phyloP scores from a whole-genome alignment of 1,284 basidiomycete species.

The Apiotrichum veenhuisii region DNA sequence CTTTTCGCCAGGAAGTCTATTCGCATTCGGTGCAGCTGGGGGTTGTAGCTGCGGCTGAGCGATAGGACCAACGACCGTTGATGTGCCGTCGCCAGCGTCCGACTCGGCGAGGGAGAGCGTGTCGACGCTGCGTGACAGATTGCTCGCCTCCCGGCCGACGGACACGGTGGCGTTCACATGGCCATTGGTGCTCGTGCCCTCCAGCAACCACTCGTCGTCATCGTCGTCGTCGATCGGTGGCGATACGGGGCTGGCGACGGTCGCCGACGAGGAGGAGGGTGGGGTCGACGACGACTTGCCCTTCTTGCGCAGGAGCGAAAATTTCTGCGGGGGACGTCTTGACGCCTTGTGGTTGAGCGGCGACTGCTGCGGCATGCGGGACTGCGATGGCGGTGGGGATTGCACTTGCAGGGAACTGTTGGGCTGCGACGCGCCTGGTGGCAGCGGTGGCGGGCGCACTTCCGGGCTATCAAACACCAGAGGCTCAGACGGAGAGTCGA shows the following conservation, averaged over 20 bases:
- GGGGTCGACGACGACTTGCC: neutral
- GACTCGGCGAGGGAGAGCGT: constrained; percentile 14
- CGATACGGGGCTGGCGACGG: neutral
- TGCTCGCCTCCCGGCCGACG: constrained; percentile 16
- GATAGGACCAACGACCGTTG: neutral
- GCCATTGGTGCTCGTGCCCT: constrained; percentile 22
- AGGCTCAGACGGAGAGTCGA: neutral
- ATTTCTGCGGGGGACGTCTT: constrained; percentile 9
- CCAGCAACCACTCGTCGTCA: constrained; percentile 43
- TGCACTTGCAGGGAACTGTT: neutral
- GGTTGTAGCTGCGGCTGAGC: neutral
- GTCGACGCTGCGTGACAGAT: constrained; percentile 12
- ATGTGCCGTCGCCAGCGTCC: neutral
- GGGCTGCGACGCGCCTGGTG: constrained; percentile 1
- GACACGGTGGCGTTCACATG: constrained; percentile 17
- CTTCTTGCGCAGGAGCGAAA: constrained; percentile 12
- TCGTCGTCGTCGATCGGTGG: constrained; percentile 16
- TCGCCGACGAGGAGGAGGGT: neutral
- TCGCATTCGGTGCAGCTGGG: neutral
- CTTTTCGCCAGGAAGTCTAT: constrained; percentile 8
- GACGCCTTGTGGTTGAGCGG: neutral
- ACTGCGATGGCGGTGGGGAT: neutral
- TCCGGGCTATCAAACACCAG: neutral
- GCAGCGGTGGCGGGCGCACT: neutral
- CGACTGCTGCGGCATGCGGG: neutral